Conservation (phyloP, 164 flowering plant genomes). For the Nelumbo lutea region DNA sequence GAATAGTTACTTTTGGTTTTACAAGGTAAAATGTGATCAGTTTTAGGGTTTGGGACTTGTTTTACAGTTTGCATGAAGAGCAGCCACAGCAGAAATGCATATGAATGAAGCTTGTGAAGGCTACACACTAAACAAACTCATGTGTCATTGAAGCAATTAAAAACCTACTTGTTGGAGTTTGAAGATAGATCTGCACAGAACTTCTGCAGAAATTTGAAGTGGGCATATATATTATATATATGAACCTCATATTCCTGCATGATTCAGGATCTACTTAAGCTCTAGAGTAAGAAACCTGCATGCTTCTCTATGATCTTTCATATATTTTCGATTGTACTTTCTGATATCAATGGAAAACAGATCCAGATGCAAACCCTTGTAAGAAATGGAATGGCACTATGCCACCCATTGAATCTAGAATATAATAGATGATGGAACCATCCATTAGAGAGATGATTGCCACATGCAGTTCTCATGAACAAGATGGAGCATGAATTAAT, state of each 20-base stretch:
- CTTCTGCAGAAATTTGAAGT: not conserved
- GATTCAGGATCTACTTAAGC: not conserved
- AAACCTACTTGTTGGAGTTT: too few relatives aligned
- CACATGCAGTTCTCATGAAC: too few relatives aligned
- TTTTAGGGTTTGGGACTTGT: not conserved
- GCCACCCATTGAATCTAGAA: not conserved
- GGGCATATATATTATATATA: not conserved
- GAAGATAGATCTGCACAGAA: not conserved
- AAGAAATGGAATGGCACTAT: not conserved
- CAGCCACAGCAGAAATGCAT: not conserved
- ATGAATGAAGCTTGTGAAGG: not conserved
- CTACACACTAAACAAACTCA: not conserved
- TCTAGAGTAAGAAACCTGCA: not conserved
- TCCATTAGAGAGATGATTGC: not conserved
- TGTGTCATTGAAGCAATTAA: not conserved
- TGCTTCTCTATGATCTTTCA: not conserved
- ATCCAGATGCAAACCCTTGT: not conserved
- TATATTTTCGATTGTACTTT: not conserved
- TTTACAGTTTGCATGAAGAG: not conserved
- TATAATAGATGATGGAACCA: not conserved
- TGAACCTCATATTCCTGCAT: not conserved
- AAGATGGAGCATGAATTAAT: not conserved
- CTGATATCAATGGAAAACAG: not conserved
- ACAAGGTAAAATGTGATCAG: not conserved
- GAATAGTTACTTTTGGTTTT: not conserved